Conservation (phyloP, 352 stramenopile genomes). For the Discostella stelligera region DNA sequence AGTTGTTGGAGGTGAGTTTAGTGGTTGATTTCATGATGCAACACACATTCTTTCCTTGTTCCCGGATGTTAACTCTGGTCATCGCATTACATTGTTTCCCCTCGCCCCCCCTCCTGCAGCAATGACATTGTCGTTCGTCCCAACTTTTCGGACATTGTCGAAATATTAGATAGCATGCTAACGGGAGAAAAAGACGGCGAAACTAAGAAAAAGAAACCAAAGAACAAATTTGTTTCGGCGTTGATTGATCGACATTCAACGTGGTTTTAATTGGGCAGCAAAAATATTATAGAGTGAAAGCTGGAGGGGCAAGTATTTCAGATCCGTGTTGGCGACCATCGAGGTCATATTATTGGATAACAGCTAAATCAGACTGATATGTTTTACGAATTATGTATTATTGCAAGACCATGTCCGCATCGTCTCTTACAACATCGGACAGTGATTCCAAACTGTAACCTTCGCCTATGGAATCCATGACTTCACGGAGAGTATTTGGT, state of each 20-base stretch:
- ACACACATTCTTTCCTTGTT: background rate
- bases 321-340: background rate
- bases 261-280: slow-evolving; percentile 68
- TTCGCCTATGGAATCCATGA: slow-evolving; percentile 10
- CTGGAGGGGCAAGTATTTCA: background rate
- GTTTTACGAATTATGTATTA: background rate
- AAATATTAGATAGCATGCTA: slow-evolving; percentile 64
- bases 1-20: slow-evolving; percentile 65
- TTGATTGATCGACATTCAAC: slow-evolving; percentile 83
- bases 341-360: background rate
- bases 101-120: slow-evolving; percentile 5
- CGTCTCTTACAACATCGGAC: slow-evolving; percentile 30
- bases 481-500: slow-evolving; percentile 8
- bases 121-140: slow-evolving; percentile 62
- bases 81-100: slow-evolving; percentile 1
- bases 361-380: background rate
- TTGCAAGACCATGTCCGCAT: slow-evolving; percentile 37
- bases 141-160: slow-evolving; percentile 69
- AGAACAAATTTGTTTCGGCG: slow-evolving; percentile 54
- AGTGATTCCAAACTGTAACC: slow-evolving; percentile 27
- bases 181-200: slow-evolving; percentile 59
- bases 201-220: slow-evolving; percentile 51
- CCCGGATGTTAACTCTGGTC: background rate
- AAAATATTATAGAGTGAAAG: background rate
- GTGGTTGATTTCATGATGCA: background rate